A percentile compares a stretch with the other conserved stretches of the same genome.
These are phyloP conservation scores for Apiotrichum montevideense DNA, from an alignment of 1,284 basidiomycete genomes.

Conservation along the genomic window DNA sequence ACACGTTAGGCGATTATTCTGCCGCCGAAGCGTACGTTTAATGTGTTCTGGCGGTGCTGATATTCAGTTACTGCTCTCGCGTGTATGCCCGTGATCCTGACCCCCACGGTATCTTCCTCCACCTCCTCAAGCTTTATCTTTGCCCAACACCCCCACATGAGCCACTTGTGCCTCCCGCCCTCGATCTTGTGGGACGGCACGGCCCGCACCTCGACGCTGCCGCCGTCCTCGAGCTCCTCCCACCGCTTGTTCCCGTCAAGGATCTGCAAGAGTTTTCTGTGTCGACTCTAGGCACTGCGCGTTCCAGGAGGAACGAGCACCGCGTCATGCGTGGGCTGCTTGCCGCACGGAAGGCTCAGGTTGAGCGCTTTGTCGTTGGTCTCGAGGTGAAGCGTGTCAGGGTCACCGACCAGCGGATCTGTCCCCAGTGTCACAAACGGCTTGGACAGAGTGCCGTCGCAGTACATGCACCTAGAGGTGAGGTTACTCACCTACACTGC, in stretches of 20 bases:
- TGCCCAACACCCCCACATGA: slow-evolving; percentile 36
- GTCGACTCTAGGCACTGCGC: slow-evolving; percentile 57
- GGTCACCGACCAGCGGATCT: slow-evolving; percentile 84
- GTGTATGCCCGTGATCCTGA: slow-evolving; percentile 58
- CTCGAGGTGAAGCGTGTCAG: slow-evolving; percentile 78
- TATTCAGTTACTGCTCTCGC: slow-evolving; percentile 74
- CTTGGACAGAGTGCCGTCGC: slow-evolving; percentile 92
- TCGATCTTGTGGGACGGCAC: slow-evolving; percentile 76
- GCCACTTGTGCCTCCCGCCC: slow-evolving; percentile 63
- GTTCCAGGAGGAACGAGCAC: slow-evolving; percentile 13
- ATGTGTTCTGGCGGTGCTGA: background rate
- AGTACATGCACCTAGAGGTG: slow-evolving; percentile 80
- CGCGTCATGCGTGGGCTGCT: slow-evolving; percentile 12
- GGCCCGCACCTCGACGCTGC: slow-evolving; percentile 71
- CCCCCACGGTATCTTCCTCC: slow-evolving; percentile 67
- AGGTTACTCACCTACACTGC: slow-evolving; percentile 91
- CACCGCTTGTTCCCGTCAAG: slow-evolving; percentile 73
- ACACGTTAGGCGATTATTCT: slow-evolving; percentile 68
- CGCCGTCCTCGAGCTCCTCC: slow-evolving; percentile 75
- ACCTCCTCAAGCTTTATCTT: slow-evolving; percentile 80
- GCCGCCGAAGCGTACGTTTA: slow-evolving; percentile 78
- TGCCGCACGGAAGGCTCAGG: slow-evolving; percentile 54
- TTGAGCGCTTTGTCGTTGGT: slow-evolving; percentile 63
- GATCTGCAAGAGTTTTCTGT: slow-evolving; percentile 74
- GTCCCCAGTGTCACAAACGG: slow-evolving; percentile 91